These are phyloP conservation scores for Pythium rhizo-oryzae DNA, from an alignment of 352 stramenopile genomes.

Conservation along the genomic window DNA sequence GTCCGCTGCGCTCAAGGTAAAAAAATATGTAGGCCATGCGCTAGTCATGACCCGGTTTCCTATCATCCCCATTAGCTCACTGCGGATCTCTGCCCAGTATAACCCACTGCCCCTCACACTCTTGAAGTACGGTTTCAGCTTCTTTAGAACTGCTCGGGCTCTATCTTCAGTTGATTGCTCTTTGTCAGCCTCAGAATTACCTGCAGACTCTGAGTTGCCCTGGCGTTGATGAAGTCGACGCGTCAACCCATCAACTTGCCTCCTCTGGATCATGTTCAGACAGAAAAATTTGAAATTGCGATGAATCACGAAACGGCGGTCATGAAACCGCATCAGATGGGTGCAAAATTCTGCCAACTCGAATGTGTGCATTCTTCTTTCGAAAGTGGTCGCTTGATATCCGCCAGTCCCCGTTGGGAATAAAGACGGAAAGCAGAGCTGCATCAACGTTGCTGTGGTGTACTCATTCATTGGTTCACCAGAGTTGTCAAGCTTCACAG, in stretches of 20 bases:
- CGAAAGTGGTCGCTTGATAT: not conserved
- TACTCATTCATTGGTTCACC: conserved; percentile 34
- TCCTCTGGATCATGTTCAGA: conserved; percentile 31
- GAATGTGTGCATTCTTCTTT: conserved; percentile 18
- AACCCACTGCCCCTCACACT: conserved; percentile 19
- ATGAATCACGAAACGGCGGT: conserved; percentile 24
- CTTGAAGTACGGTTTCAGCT: conserved; percentile 29
- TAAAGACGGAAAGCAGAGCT: conserved; percentile 30
- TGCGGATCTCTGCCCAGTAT: conserved; percentile 27
- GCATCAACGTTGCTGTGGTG: conserved; percentile 19
- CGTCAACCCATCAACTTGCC: conserved; percentile 30
- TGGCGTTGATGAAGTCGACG: too few species aligned
- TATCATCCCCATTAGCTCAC: conserved; percentile 28
- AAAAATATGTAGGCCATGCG: conserved; percentile 28
- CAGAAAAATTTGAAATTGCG: conserved; percentile 35
- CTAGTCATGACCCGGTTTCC: conserved; percentile 24
- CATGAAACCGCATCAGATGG: conserved; percentile 30
- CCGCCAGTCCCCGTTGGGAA: conserved; percentile 28
- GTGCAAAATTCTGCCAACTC: conserved; percentile 21
- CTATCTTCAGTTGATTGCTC: conserved; percentile 4
- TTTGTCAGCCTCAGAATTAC: not conserved
- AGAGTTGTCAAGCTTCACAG: too few species aligned
- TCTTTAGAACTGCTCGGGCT: conserved; percentile 9
- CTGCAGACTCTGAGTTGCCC: not conserved
- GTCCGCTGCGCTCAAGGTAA: conserved; percentile 37